These are phyloP conservation scores for Uronychia setigera DNA, from an alignment of 73 alveolate species.

Conservation along the genomic window DNA sequence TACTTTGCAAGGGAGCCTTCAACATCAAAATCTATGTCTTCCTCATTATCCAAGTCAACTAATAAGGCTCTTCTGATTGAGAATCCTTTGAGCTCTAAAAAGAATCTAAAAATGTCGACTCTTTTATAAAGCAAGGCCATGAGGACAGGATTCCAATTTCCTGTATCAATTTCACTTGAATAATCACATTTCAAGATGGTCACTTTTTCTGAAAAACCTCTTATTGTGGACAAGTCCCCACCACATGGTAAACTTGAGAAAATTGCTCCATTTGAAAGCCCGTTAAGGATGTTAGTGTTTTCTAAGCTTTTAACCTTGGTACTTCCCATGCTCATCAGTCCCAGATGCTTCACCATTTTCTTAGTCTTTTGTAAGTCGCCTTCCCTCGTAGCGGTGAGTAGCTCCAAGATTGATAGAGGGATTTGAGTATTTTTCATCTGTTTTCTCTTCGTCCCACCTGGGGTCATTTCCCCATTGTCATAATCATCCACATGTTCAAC, in stretches of 20 bases:
- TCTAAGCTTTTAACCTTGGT: neutral
- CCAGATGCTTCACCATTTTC: neutral
- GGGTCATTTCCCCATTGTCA: neutral
- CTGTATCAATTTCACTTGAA: neutral
- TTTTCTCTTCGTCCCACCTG: neutral
- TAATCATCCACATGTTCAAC: neutral
- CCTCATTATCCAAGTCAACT: neutral
- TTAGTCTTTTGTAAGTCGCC: neutral
- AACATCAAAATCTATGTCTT: neutral
- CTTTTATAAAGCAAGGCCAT: neutral
- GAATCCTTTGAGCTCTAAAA: neutral
- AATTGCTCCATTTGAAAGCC: neutral
- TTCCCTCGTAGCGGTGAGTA: neutral
- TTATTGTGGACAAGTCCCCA: neutral
- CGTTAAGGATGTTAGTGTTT: neutral
- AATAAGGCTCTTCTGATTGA: neutral
- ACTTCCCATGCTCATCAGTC: neutral
- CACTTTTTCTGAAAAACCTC: neutral
- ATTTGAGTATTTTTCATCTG: neutral
- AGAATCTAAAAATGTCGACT: neutral
- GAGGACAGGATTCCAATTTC: neutral
- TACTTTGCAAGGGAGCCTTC: neutral
- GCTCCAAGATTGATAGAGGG: neutral
- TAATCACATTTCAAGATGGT: neutral
- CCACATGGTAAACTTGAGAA: neutral